Evolutionary conservation across 257 asterid genomes (phyloP), one percentile per base, ranked within the genome.

Genomic region (Perilla frutescens): DNA sequence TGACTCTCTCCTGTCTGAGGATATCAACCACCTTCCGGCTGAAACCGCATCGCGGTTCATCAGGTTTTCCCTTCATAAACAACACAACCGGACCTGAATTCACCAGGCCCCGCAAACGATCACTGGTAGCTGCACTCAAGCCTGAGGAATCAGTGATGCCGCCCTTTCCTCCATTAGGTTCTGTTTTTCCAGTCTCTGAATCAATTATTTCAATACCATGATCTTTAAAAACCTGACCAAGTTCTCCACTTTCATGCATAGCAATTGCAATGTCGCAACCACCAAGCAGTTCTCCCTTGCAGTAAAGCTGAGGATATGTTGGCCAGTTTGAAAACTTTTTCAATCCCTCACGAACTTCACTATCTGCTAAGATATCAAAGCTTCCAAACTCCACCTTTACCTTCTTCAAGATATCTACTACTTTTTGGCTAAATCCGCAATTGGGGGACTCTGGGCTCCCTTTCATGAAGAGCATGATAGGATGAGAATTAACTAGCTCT

Each of bases 281-380:
- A 58, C 99, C 99, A 51, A 95, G 96, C 40, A 95, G 88, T 74
- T 95, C 99, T n/a, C 99, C 99, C 79, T 88, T 90, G 77, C 92
- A 92, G 82, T 90, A 95, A 34, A 95, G 89, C 75, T 92, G 99
- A 65, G 99, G 99, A 80, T 82, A 92, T 5, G 99, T 95, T 15
- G 99, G 99, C 99, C 99, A 95, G 89, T 90, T 92, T 14, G 99
- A 83, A 63, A 84, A 86, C 76, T 85, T 87, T 87, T 95, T 95
- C 83, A 95, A 68, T 9, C 98, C 98, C 77, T 90, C 98, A 13
- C 98, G 98, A 67, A 92, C 97, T 75, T 83, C 90, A 58, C 74
- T 74, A 73, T 92, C 93, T 0, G 83, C 53, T 57, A 95, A 81
- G 72, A 95, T 95, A 79, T 95, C 96, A 63, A 95, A 92, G 83